Base-by-base conservation (phyloP, 495 filamentous ascomycete genomes). In the Neurospora cerealis region DNA sequence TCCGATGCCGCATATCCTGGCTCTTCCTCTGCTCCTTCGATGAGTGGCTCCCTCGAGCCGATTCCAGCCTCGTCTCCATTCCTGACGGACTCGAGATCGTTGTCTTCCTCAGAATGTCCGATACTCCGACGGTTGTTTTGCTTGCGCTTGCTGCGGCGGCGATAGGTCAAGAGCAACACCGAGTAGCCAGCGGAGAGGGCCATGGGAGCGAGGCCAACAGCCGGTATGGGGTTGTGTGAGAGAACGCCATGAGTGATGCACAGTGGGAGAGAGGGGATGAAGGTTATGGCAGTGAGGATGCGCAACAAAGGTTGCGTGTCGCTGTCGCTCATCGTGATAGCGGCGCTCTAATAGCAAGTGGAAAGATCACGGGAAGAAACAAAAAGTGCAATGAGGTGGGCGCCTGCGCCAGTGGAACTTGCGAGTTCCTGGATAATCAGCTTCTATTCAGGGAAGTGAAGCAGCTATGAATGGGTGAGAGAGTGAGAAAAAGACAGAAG, bases 251-350 rank as follows among this genome's bases (percentile, higher is more conserved):
- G 79, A 4, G 78, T 75, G 69, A 85, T 72, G 46, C 79, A 81
- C n/a, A 84, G 82, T 5, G 85, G 83, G 73, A 89, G 88, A 69
- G 86, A 86, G 60, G 87, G 87, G 13, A 88, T 76, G 77, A 89
- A 87, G 72, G 85, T 81, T 70, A 84, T 78, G 70, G 80, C 79
- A 41, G 84, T 82, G 54, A 84, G 81, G 21, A 81, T 77, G 73
- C 83, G 83, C 69, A 85, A 66, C 54, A 66, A 2, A 19, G 54
- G 54, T 34, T 66, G 54, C 15, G 54, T 66, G 54, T 66, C 54
- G 54, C 54, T 66, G 54, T 66, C 54, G 54, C 54, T 34, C 54
- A 66, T 66, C 2, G 28, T 66, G 54, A 34, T 34, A 19, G 54
- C 54, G 15, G 54, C 54, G 54, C 54, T 66, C 54, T 4, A 66